These are phyloP conservation scores for Xylaria longipes DNA, from an alignment of 495 filamentous ascomycete species.

Conservation along the genomic window DNA sequence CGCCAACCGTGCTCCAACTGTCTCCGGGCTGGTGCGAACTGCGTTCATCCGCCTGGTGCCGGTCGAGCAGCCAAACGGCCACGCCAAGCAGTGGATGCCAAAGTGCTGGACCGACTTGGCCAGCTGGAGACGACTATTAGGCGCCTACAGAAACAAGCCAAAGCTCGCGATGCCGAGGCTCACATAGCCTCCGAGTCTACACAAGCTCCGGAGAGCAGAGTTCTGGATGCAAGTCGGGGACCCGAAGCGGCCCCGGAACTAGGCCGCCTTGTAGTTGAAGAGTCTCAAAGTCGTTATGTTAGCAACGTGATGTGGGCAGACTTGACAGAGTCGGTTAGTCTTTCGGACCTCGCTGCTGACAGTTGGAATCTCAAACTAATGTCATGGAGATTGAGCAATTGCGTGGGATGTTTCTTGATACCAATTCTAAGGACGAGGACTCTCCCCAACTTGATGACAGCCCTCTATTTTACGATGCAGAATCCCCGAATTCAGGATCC, in stretches of 20 bases:
- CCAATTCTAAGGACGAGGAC: slow-evolving; percentile 5
- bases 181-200: background rate
- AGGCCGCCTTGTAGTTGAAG: slow-evolving; percentile 26
- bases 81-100: slow-evolving; percentile 22
- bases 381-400: slow-evolving; percentile 23
- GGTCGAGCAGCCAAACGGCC: slow-evolving; percentile 29
- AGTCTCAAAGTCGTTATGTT: slow-evolving; percentile 26
- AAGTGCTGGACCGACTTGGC: slow-evolving; percentile 26
- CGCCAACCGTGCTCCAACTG: slow-evolving; percentile 31
- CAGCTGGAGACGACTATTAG: slow-evolving; percentile 27
- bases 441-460: slow-evolving; percentile 14
- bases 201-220: background rate
- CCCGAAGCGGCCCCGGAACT: slow-evolving; percentile 3
- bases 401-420: slow-evolving; percentile 24
- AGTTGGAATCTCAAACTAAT: background rate
- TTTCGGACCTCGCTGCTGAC: background rate
- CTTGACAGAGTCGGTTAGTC: slow-evolving; percentile 27
- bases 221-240: background rate
- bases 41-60: slow-evolving; percentile 24
- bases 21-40: slow-evolving; percentile 20
- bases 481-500: background rate
- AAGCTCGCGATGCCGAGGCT: slow-evolving; percentile 4
- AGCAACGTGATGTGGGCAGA: slow-evolving; percentile 26
- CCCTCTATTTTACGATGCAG: slow-evolving; percentile 17
- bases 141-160: slow-evolving; percentile 24